Evolutionary conservation across 345 rosid genomes (phyloP).

Genomic region (Eucalyptus erythrocorys): DNA sequence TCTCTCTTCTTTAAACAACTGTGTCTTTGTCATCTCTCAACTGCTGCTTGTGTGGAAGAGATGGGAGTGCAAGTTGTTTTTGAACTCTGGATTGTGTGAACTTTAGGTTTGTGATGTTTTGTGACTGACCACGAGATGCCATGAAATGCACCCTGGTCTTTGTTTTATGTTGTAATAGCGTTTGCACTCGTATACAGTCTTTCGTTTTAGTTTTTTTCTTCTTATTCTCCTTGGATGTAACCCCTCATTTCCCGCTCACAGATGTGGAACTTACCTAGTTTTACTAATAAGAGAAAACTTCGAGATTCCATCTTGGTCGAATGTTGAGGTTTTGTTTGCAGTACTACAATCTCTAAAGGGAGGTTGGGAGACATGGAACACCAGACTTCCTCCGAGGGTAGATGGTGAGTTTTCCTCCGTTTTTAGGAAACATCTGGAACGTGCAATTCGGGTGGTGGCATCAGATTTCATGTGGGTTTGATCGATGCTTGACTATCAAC

Average conservation of each 20-base stretch:
- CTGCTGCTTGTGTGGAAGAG: not conserved
- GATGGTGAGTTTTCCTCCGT: not conserved
- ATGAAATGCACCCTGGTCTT: not conserved
- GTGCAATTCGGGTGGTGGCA: not conserved
- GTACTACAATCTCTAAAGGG: not conserved
- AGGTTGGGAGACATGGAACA: not conserved
- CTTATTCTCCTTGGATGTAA: not conserved
- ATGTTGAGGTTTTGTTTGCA: not conserved
- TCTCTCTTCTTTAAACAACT: not conserved
- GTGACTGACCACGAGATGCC: not conserved
- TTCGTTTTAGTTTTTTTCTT: not conserved
- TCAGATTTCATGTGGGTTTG: not conserved
- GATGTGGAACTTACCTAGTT: not conserved
- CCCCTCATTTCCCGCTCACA: not conserved
- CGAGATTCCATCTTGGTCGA: not conserved
- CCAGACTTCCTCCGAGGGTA: not conserved
- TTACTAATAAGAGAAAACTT: not conserved
- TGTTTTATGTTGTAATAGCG: not conserved
- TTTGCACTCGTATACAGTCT: not conserved
- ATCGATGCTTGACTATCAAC: not conserved
- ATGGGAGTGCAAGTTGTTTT: not conserved
- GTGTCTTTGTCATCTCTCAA: not conserved
- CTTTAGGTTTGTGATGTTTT: not conserved
- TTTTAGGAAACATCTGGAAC: not conserved
- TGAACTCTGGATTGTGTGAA: not conserved